A percentile compares a stretch with the other conserved stretches of the same genome.
Evolutionary conservation across 192 early-diverging fungal species (phyloP).

Genomic region (Cladochytrium replicatum): DNA sequence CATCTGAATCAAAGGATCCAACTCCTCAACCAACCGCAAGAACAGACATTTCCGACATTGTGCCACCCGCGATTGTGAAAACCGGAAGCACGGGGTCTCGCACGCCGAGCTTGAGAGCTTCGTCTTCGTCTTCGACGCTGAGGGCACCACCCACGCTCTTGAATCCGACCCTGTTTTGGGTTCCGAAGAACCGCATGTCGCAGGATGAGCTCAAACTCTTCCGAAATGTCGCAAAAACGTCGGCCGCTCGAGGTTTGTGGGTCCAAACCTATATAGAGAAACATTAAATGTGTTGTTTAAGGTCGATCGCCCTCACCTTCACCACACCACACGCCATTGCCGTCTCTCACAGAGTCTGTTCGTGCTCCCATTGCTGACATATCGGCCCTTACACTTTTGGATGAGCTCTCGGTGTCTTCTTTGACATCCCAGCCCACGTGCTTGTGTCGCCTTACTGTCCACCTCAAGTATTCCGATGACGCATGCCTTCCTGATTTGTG

Average conservation of each 20-base stretch:
- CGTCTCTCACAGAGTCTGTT: too few relatives aligned
- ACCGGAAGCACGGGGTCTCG: constrained; percentile 6
- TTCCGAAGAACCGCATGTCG: constrained; percentile 14
- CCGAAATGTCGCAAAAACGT: constrained; percentile 10
- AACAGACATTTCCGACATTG: neutral
- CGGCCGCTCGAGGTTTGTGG: neutral
- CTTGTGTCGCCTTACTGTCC: neutral
- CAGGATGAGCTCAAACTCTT: constrained; percentile 6
- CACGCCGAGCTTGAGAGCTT: neutral
- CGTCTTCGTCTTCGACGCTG: constrained; percentile 8
- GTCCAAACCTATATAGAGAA: neutral
- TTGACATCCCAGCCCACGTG: constrained; percentile 2
- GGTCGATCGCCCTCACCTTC: neutral
- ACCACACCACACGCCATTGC: too few relatives aligned
- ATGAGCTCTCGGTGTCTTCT: neutral
- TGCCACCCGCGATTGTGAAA: neutral
- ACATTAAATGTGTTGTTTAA: neutral
- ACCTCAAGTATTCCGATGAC: constrained; percentile 5
- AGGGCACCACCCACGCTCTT: too few relatives aligned
- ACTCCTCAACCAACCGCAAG: neutral
- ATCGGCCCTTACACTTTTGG: neutral
- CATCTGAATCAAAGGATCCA: neutral
- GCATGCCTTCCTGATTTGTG: constrained; percentile 20
- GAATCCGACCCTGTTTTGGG: too few relatives aligned
- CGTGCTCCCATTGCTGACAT: neutral